Evolutionary conservation across 2,329 filamentous ascomycete species (phyloP), one percentile per base, ranked within the genome.

Genomic region (Aureobasidium sp.): DNA sequence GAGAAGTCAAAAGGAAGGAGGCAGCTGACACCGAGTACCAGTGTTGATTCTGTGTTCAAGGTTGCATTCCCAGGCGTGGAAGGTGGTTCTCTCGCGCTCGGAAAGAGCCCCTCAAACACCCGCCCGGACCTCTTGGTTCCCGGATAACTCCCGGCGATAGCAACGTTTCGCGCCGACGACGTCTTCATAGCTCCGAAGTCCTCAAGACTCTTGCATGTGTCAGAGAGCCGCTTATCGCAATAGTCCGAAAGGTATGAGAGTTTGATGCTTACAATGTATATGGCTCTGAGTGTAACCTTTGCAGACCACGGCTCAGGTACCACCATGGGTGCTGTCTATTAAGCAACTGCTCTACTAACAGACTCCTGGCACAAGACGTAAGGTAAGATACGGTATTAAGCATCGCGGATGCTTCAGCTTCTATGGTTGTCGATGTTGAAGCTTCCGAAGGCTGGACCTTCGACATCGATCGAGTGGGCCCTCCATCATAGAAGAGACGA

Each of bases 1-100:
- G n/a, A 13, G n/a, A 37, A 45, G 30, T 47, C 42, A 48, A 58
- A 21, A n/a, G 54, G 54, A 58, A 58, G 54, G 54, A 58, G 54
- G 48, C 42, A 21, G 37, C 10, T 48, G 54, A 39, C 21, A n/a
- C 54, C 21, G 32, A 25, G 32, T 27, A 54, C 13, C 50, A 54
- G 42, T 29, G 32, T 36, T 47, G 54, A 42, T 30, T 39, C 42
- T 58, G 54, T 32, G 36, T 32, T 37, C 25, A 27, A 36, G 50
- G 27, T 16, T 36, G 32, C 48, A 27, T n/a, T 30, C 48, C 3
- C n/a, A 25, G 21, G 27, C 39, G 30, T 37, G 42, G 54, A 47
- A 58, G 34, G 54, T 47, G 42, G 42, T 16, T 8, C 30, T 58
- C 37, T 48, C 45, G n/a, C 32, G 32, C 42, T 39, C 54, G 54